phyloP scores from a whole-genome alignment of 306 rosid species.

The Trifolium pratense region DNA sequence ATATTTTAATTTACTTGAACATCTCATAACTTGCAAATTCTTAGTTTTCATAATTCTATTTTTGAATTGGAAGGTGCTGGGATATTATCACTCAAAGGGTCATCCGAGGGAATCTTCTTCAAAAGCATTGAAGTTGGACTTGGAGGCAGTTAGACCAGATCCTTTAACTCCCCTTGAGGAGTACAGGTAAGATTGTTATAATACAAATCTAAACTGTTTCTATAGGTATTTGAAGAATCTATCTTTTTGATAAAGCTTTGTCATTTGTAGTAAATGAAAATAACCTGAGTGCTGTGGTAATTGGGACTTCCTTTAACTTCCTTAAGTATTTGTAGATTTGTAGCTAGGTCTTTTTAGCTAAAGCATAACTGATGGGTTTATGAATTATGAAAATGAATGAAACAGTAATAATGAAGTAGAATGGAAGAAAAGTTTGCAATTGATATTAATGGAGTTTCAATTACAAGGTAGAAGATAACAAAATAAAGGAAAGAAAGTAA shows the following conservation, averaged over 20 bases:
- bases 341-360: constrained; percentile 20
- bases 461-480: no score
- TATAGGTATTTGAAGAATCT: constrained; percentile 17
- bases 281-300: constrained; percentile 13
- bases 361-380: no score
- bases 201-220: constrained; percentile 11
- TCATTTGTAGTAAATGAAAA: constrained; percentile 11
- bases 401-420: no score
- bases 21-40: constrained; percentile 38
- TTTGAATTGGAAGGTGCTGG: constrained; percentile 72
- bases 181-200: constrained; percentile 63
- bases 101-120: constrained; percentile 86
- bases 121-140: constrained; percentile 86
- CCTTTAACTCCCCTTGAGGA: constrained; percentile 95
- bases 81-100: constrained; percentile 81
- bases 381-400: no score
- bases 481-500: no score
- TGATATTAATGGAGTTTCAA: no score
- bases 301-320: constrained; percentile 32
- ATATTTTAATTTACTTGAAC: constrained; percentile 18
- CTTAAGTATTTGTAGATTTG: constrained; percentile 29
- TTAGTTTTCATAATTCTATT: constrained; percentile 36
- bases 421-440: no score
- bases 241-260: constrained; percentile 2
- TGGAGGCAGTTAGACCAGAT: constrained; percentile 96